Base-by-base conservation (phyloP, 2,329 filamentous ascomycete genomes). In the Aspergillus sp. region DNA sequence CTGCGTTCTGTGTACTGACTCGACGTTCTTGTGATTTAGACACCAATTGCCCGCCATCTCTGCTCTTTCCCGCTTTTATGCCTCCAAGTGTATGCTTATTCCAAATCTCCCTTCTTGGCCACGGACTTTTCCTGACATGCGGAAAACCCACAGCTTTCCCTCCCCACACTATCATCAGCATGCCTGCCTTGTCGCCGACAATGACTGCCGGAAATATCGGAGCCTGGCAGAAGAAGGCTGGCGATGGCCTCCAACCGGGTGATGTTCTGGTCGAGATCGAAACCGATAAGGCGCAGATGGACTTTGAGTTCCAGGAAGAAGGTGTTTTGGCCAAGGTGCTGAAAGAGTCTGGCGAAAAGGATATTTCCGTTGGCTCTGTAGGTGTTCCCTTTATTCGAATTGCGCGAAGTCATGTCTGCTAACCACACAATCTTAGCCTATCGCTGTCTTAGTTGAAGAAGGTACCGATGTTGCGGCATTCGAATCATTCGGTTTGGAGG, bases 251-350 rank as follows among this genome's bases (percentile, higher is more conserved):
- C 76, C 82, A 86, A 58, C 93, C 96, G 52, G 95, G 95, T 75
- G 95, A 99, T 75, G 95, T 99, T 47, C 82, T 99, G 68, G 93
- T 96, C 67, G 93, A 96, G 83, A 96, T 98, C 71, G 95, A 99
- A 85, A 99, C 95, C 70, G 95, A 99, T 80, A 99, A 99, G 85
- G 95, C 95, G 64, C 95, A 98, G 82, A 99, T 99, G 95, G 95
- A 99, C 82, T 98, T 99, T 76, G 95, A 99, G 80, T 98, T 96
- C 80, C 95, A 99, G 80, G 95, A 99, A 73, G 95, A 98, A 75
- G 95, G 93, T 82, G 85, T 96, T 60, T 84, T 99, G 67, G 93
- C 95, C 71, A 96, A 96, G 85, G 85, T 98, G 64, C 82, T 99
- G 72, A 95, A 92, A 81, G 90, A 96, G 46, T 88, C 89, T 60